Percentiles rank a stretch among this genome's conserved stretches.
Conservation (phyloP, 1,284 basidiomycete genomes). For the Malassezia equina region DNA sequence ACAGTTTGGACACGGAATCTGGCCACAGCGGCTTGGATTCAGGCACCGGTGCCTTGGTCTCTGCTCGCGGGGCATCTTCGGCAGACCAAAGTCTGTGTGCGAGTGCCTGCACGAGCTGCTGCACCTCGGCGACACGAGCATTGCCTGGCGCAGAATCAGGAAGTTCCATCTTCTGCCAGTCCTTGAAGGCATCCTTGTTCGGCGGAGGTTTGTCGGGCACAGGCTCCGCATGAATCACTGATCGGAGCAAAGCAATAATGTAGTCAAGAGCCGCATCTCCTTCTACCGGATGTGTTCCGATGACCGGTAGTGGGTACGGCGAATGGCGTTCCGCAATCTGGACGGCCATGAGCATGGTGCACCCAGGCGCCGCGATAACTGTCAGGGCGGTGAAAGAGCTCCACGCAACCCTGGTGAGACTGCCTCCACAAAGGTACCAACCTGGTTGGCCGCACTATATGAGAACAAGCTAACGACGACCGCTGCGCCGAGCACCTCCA, state of each 20-base stretch:
- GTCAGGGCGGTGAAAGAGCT: too few relatives aligned
- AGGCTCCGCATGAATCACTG: slow-evolving; percentile 5
- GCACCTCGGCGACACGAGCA: slow-evolving; percentile 5
- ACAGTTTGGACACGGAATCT: background rate
- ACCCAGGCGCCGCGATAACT: background rate
- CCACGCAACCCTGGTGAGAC: background rate
- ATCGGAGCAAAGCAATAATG: slow-evolving; percentile 5
- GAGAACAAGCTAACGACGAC: background rate
- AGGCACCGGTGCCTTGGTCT: background rate
- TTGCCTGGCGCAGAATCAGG: background rate
- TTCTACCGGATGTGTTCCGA: background rate
- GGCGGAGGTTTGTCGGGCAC: background rate
- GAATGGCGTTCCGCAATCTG: slow-evolving; percentile 3
- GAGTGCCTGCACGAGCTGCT: background rate
- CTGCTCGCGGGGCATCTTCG: slow-evolving; percentile 2
- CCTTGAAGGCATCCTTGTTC: background rate
- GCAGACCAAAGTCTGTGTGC: slow-evolving; percentile 8
- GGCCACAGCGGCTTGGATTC: too few relatives aligned
- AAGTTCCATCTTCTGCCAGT: background rate
- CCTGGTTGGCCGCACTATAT: background rate
- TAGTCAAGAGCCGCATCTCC: slow-evolving; percentile 10
- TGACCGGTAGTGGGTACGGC: background rate
- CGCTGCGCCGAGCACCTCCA: background rate
- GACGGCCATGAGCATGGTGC: background rate
- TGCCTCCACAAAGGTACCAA: background rate